Evolutionary conservation across 352 stramenopile genomes (phyloP), one percentile per base, ranked within the genome.

Genomic region (Phytopythium sindhum): DNA sequence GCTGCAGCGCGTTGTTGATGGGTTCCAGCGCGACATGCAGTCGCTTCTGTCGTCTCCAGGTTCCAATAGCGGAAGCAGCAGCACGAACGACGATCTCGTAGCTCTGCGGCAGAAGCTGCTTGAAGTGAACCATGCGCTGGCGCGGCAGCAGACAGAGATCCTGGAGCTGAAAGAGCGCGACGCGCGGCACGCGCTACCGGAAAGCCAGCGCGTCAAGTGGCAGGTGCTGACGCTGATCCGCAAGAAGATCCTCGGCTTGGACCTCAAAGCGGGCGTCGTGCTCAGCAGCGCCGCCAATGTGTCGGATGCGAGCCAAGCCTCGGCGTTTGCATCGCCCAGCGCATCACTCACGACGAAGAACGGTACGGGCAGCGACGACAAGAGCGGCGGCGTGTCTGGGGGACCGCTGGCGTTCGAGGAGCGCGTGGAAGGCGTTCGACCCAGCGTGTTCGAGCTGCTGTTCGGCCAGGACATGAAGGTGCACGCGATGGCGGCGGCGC

Each of bases 141-240:
- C 77, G 14, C 75, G 79, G 19, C 79, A 88, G 60, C 75, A 90
- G 37, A 81, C 79, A 2, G 80, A 89, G 55, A 83, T 90, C 59
- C 60, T 92, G 45, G 70, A 77, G 24, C 68, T 90, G 24, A 75
- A 89, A 66, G 83, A 92, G 53, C 79, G 71, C 7, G 83, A 92
- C 55, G 63, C 81, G 54, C 78, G 83, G 24, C 81, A 90, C 60
- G 74, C 79, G 7, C 61, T 87, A 0, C 79, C 82, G 24, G 83
- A 92, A 66, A 79, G 75, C 19, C 77, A 88, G 50, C 75, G 83
- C 9, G 67, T 92, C 41, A 90, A 86, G 63, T 78, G 70, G 68
- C 80, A 90, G 47, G 60, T 90, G 41, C 73, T 90, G 33, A 75
- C 70, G 28, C 64, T 77, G 33, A 81, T 92, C 65, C 77, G 85